These are phyloP conservation scores for Lactarius hengduanensis DNA, from an alignment of 768 basidiomycete genomes.

Conservation along the genomic window DNA sequence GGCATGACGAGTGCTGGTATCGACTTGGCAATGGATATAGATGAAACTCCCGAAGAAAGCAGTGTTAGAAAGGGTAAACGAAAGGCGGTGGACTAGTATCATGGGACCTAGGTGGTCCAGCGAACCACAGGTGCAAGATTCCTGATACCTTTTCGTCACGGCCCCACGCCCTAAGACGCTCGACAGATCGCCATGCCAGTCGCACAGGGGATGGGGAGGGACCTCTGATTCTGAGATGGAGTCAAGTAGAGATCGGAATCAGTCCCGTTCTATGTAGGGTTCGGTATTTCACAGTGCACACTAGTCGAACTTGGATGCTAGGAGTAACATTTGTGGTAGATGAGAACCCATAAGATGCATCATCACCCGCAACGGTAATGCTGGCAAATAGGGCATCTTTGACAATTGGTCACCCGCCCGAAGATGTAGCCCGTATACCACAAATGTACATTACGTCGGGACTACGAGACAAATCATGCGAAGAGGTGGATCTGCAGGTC, in stretches of 20 bases:
- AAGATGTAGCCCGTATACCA: conserved; percentile 4
- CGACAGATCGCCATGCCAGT: background rate
- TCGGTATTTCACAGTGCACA: background rate
- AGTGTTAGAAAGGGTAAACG: conserved; percentile 60
- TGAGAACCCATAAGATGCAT: background rate
- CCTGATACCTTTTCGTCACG: background rate
- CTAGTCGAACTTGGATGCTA: background rate
- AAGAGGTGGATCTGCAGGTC: background rate
- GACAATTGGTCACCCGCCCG: background rate
- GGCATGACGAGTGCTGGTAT: conserved; percentile 15
- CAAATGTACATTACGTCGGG: background rate
- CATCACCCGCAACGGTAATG: background rate
- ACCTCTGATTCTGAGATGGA: background rate
- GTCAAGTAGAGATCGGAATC: background rate
- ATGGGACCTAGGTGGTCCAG: background rate
- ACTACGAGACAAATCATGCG: background rate
- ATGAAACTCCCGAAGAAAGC: conserved; percentile 36
- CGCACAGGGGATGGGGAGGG: background rate
- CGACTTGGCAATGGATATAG: conserved; percentile 23
- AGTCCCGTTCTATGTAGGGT: background rate
- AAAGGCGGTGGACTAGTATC: conserved; percentile 43
- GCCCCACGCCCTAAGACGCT: background rate
- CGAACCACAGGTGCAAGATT: background rate
- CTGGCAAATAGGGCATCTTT: conserved; percentile 1
- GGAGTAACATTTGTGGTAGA: background rate